Conservation (phyloP, 1,139 yeast genomes). For the Debaryomyces nepalensis region DNA sequence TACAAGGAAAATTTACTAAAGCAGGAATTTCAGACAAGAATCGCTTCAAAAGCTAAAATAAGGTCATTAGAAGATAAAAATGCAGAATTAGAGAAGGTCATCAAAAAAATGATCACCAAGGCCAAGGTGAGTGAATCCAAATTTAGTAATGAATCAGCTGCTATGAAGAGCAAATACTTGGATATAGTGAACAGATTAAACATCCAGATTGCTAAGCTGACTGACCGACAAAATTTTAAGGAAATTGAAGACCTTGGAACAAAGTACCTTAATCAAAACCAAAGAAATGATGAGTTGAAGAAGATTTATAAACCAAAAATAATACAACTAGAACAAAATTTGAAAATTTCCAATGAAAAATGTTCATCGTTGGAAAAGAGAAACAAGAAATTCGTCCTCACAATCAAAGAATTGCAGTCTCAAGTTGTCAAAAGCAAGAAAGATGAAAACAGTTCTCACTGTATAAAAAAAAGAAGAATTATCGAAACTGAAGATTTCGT, state of each 20-base stretch:
- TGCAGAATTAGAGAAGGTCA: conserved; percentile 1
- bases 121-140: conserved; percentile 4
- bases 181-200: neutral
- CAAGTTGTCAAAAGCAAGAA: neutral
- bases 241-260: too few relatives aligned
- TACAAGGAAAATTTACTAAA: conserved; percentile 1
- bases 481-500: neutral
- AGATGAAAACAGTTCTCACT: neutral
- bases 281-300: too few relatives aligned
- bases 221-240: neutral
- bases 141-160: conserved; percentile 5
- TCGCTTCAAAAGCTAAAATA: neutral
- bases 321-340: too few relatives aligned
- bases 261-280: too few relatives aligned
- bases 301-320: too few relatives aligned
- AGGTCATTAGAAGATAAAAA: neutral
- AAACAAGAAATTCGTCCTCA: neutral
- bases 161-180: conserved; percentile 5
- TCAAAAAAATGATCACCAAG: neutral
- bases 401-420: neutral
- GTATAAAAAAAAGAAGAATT: neutral
- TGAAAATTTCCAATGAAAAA: neutral
- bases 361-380: neutral
- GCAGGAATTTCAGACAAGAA: neutral
- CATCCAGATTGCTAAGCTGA: neutral